Evolutionary conservation across 768 basidiomycete species (phyloP).

Genomic region (Crassisporium funariophilum): DNA sequence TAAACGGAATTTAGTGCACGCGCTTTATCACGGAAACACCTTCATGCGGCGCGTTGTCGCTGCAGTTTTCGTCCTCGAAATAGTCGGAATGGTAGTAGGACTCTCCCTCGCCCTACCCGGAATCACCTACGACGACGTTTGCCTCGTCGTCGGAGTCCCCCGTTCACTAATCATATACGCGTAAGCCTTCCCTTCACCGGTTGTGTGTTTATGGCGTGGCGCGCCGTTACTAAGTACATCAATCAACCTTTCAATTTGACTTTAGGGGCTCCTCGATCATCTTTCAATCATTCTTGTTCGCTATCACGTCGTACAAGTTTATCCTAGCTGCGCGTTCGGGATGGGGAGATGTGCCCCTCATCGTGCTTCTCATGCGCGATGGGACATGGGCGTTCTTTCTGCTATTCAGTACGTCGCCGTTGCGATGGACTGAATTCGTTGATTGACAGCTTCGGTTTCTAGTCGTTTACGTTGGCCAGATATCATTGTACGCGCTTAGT

Average conservation of each 20-base stretch:
- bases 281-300: slow-evolving; percentile 43
- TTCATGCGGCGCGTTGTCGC: slow-evolving; percentile 28
- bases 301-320: slow-evolving; percentile 40
- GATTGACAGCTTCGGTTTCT: background rate
- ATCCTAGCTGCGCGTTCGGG: slow-evolving; percentile 33
- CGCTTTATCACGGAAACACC: slow-evolving; percentile 40
- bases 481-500: slow-evolving; percentile 25
- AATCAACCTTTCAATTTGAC: background rate
- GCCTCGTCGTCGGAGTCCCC: slow-evolving; percentile 31
- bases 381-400: slow-evolving; percentile 45
- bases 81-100: slow-evolving; percentile 32
- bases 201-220: background rate
- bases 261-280: slow-evolving; percentile 29
- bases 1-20: slow-evolving; percentile 30
- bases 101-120: slow-evolving; percentile 30
- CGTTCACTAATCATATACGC: slow-evolving; percentile 31
- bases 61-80: slow-evolving; percentile 29
- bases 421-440: too few species aligned
- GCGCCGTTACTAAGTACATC: background rate
- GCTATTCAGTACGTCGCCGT: slow-evolving; percentile 40
- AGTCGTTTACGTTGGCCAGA: slow-evolving; percentile 30
- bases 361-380: slow-evolving; percentile 45
- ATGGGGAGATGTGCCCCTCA: slow-evolving; percentile 43
- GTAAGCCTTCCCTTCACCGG: slow-evolving; percentile 18
- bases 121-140: slow-evolving; percentile 35